Conservation (phyloP, 495 filamentous ascomycete genomes). For the Lasiosphaeria ovina region DNA sequence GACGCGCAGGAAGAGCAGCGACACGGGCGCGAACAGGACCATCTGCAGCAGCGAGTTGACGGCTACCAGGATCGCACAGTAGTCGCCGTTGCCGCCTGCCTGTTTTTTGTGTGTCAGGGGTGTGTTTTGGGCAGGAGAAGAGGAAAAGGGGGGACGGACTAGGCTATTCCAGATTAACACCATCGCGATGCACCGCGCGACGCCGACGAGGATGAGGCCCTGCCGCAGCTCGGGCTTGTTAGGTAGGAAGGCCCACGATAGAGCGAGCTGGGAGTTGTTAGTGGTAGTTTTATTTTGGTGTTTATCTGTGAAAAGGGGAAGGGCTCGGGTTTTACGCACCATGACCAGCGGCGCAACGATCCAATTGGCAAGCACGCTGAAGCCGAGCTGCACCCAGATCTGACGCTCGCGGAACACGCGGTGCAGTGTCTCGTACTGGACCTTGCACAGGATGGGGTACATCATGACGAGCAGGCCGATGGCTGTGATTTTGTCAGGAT, state of each 20-base stretch:
- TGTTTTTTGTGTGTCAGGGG: slow-evolving; percentile 41
- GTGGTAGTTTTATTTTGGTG: neutral
- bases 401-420: slow-evolving; percentile 57
- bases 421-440: slow-evolving; percentile 80
- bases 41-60: slow-evolving; percentile 87
- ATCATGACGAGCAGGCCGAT: slow-evolving; percentile 88
- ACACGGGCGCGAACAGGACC: slow-evolving; percentile 77
- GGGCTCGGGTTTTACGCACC: slow-evolving; percentile 46
- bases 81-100: slow-evolving; percentile 75
- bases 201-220: slow-evolving; percentile 73
- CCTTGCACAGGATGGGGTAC: slow-evolving; percentile 93
- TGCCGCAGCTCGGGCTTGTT: slow-evolving; percentile 66
- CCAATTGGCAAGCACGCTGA: slow-evolving; percentile 85
- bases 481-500: slow-evolving; percentile 46
- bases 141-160: slow-evolving; percentile 31
- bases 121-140: too few relatives aligned
- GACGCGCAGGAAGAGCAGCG: slow-evolving; percentile 73
- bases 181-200: slow-evolving; percentile 84
- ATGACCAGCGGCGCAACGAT: slow-evolving; percentile 86
- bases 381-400: slow-evolving; percentile 76
- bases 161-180: slow-evolving; percentile 36
- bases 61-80: slow-evolving; percentile 88
- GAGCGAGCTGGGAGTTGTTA: slow-evolving; percentile 49
- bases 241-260: slow-evolving; percentile 82
- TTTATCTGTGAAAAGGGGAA: neutral